A percentile compares a stretch with the other conserved stretches of the same genome.
Evolutionary conservation across 306 rosid species (phyloP).

Genomic region (Acacia confusa): DNA sequence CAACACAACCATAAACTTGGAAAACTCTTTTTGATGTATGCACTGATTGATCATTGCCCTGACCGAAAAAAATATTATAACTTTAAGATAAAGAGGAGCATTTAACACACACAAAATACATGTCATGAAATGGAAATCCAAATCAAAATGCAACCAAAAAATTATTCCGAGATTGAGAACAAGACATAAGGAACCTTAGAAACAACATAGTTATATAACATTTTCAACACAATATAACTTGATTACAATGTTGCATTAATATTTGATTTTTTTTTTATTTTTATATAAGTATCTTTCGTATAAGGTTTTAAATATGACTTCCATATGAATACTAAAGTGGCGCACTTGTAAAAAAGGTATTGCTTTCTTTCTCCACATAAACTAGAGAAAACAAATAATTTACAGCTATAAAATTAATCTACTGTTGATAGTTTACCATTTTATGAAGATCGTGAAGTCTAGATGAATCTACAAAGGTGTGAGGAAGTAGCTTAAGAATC

Average conservation of each 20-base stretch:
- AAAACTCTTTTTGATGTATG: too few species aligned
- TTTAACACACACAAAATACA: not conserved
- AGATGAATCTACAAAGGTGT: constrained; percentile 75
- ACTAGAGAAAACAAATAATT: not conserved
- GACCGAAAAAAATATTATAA: constrained; percentile 29
- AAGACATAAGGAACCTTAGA: constrained; percentile 19
- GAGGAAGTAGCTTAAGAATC: constrained; percentile 97
- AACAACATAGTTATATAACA: constrained; percentile 1
- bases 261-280: too few species aligned
- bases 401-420: not conserved
- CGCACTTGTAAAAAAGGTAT: not conserved
- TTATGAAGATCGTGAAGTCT: constrained; percentile 56
- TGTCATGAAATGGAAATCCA: not conserved
- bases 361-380: not conserved
- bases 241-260: too few species aligned
- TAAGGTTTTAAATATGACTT: not conserved
- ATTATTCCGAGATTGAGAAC: constrained; percentile 9
- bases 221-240: too few species aligned
- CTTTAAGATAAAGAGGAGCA: not conserved
- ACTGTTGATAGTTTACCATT: constrained; percentile 40
- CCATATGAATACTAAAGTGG: not conserved
- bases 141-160: not conserved
- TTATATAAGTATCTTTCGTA: too few species aligned
- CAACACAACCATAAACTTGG: too few species aligned
- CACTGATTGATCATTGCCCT: too few species aligned